Evolutionary conservation across 306 rosid genomes (phyloP), one percentile per base, ranked within the genome.

Genomic region (Lathyrus aphaca): DNA sequence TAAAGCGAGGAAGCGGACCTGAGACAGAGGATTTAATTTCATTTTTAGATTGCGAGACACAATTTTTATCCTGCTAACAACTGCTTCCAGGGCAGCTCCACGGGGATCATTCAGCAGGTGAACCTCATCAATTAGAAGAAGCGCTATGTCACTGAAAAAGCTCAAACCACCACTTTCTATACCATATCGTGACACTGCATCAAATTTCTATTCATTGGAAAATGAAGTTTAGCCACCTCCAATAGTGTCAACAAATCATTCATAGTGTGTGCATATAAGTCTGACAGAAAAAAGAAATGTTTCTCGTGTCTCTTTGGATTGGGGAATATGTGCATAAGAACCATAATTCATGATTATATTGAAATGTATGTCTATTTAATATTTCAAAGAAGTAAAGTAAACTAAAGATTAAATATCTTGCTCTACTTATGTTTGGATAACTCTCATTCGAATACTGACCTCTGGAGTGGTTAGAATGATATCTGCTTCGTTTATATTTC

Each of bases 91-190:
- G 39, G 85, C 85, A 6, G 98, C 98, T 83, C 98, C 98, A 49
- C 98, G 98, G 69, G 94, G 90, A 85, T 93, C 98, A 75, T 88
- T 93, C 88, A 93, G 77, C 45, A 93, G 87, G 81, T 93, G 98
- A 77, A 88, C 98, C 87, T 93, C 98, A 76, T 93, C 98, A 70
- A 93, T 90, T 64, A 93, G 89, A 74, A 93, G 78, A 40, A 93
- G 96, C 42, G 97, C 85, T 59, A 93, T 90, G 81, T 90, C 98
- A 15, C 98, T 79, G 79, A 93, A 90, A 82, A 93, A 90, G 80
- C 98, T 82, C 86, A 93, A 82, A 73, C 96, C 91, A 66, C 98
- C 97, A 14, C 83, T 88, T 71, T 80, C 87, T 66, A 84, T 68
- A 57, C 96, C 87, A 86, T 82, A 82, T 21, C 97, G 89, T 43